phyloP scores from a whole-genome alignment of 1,284 basidiomycete genomes.

The Marasmius fiardii region DNA sequence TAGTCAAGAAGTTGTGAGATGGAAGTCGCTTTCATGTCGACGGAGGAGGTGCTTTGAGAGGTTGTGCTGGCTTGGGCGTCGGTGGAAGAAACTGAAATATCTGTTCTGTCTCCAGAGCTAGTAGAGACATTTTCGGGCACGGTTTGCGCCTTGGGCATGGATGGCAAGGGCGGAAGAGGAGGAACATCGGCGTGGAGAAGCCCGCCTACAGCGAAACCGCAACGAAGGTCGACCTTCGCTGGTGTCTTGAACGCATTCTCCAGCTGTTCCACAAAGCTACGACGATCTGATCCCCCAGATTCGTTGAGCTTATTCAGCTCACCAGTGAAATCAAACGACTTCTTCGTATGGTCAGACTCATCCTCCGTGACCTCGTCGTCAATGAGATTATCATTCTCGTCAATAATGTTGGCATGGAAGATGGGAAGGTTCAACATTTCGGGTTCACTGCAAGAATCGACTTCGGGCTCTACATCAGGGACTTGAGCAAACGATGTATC shows the following conservation, averaged over 20 bases:
- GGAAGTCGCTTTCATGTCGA: constrained; percentile 25
- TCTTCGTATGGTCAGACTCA: constrained; percentile 63
- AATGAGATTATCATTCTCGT: constrained; percentile 41
- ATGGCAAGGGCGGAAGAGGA: constrained; percentile 36
- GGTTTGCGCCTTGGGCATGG: neutral
- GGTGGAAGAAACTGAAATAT: constrained; percentile 6
- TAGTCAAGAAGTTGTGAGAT: constrained; percentile 29
- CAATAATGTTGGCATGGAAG: constrained; percentile 42
- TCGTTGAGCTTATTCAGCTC: constrained; percentile 72
- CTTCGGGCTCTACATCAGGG: constrained; percentile 24
- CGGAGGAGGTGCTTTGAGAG: constrained; percentile 11
- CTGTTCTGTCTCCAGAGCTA: neutral
- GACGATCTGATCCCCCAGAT: constrained; percentile 62
- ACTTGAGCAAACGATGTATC: constrained; percentile 23
- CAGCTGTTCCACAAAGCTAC: constrained; percentile 80
- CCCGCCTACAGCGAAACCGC: constrained; percentile 33
- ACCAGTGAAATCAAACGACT: constrained; percentile 84
- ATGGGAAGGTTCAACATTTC: constrained; percentile 27
- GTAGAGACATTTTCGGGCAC: neutral
- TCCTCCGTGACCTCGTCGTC: constrained; percentile 45
- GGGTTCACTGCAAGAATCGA: constrained; percentile 33
- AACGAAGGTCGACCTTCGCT: constrained; percentile 55
- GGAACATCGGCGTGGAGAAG: constrained; percentile 40
- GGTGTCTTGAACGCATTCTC: constrained; percentile 77
- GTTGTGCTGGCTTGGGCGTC: constrained; percentile 5